A percentile compares a stretch with the other conserved stretches of the same genome.
Evolutionary conservation across 1,284 basidiomycete genomes (phyloP).

Genomic region (Takashimella koratensis): DNA sequence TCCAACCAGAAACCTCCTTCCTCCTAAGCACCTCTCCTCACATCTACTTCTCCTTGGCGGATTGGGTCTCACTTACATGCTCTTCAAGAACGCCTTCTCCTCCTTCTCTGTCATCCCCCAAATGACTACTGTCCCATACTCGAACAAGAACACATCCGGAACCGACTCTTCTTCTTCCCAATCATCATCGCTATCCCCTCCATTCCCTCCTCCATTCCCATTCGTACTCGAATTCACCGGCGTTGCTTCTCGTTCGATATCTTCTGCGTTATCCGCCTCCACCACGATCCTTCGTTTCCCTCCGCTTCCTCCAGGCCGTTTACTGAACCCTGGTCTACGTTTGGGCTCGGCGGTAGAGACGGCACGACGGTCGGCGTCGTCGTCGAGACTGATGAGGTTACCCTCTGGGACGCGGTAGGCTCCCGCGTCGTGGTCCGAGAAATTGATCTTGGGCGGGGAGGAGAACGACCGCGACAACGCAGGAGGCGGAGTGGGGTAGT

Average conservation of each 20-base stretch:
- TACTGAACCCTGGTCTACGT: background rate
- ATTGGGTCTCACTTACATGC: slow-evolving; percentile 74
- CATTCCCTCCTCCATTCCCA: slow-evolving; percentile 55
- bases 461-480: slow-evolving; percentile 8
- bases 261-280: background rate
- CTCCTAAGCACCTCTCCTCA: no score
- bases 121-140: slow-evolving; percentile 84
- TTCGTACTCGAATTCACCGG: slow-evolving; percentile 3
- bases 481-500: background rate
- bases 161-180: slow-evolving; percentile 59
- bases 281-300: background rate
- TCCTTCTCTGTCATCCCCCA: slow-evolving; percentile 96
- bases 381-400: slow-evolving; percentile 42
- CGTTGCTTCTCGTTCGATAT: background rate
- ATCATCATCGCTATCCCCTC: slow-evolving; percentile 45
- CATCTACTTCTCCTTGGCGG: no score
- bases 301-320: background rate
- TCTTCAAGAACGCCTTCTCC: slow-evolving; percentile 81
- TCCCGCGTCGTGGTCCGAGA: background rate
- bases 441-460: background rate
- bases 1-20: no score
- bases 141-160: slow-evolving; percentile 86
- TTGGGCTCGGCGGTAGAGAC: background rate
- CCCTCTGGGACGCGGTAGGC: slow-evolving; percentile 33
- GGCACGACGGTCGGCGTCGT: slow-evolving; percentile 14